These are phyloP conservation scores for Tuber brumale DNA, from an alignment of 495 filamentous ascomycete genomes.

Conservation along the genomic window DNA sequence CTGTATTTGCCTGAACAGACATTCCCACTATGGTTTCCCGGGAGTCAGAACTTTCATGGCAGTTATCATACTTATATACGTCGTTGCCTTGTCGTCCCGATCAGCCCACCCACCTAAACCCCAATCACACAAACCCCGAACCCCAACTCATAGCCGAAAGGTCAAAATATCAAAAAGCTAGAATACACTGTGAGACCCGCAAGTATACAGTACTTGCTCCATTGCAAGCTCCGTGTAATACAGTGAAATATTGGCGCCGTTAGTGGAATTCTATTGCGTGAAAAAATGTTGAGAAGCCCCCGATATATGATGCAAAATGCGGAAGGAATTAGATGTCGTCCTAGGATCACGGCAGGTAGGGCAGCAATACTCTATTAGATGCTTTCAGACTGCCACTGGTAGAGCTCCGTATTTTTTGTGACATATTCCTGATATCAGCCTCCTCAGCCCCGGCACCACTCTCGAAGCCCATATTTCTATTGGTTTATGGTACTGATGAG, in stretches of 20 bases:
- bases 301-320: background rate
- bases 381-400: background rate
- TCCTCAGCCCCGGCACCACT: background rate
- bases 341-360: background rate
- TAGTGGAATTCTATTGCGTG: background rate
- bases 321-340: background rate
- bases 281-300: background rate
- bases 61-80: no score
- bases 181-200: background rate
- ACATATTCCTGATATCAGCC: background rate
- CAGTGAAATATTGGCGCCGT: no score
- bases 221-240: background rate
- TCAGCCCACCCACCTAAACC: background rate
- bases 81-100: background rate
- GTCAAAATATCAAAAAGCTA: slow-evolving; percentile 2
- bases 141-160: background rate
- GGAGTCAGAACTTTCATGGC: no score
- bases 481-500: background rate
- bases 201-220: background rate
- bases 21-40: no score
- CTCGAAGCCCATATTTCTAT: background rate
- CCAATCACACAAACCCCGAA: background rate
- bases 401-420: background rate
- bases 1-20: background rate
- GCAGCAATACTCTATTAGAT: background rate